A percentile compares a stretch with the other conserved stretches of the same genome.
phyloP scores from a whole-genome alignment of 305 asterid genomes.

The Lippia alba region DNA sequence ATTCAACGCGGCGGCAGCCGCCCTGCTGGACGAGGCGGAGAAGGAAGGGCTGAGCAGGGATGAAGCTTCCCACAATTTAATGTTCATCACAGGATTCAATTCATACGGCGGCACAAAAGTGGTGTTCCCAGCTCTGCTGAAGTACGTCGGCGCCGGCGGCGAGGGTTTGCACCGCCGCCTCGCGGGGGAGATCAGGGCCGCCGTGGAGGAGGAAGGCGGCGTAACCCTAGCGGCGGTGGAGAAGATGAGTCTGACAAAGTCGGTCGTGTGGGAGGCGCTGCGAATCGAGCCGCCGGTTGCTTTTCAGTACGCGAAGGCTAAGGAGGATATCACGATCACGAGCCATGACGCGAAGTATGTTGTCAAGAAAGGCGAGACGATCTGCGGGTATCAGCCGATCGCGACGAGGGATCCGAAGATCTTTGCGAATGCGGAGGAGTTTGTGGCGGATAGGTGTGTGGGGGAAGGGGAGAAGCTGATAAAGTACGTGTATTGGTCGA shows the following conservation, averaged over 20 bases:
- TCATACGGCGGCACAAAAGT: conserved; percentile 60
- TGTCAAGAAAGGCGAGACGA: conserved; percentile 53
- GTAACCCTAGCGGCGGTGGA: conserved; percentile 40
- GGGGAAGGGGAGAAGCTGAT: conserved; percentile 49
- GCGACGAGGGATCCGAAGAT: conserved; percentile 55
- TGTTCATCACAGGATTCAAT: conserved; percentile 53
- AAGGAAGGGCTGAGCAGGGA: conserved; percentile 46
- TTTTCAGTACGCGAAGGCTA: conserved; percentile 54
- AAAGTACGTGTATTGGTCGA: conserved; percentile 56
- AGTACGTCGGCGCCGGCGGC: conserved; percentile 52
- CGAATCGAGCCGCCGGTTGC: conserved; percentile 58
- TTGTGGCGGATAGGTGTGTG: conserved; percentile 46
- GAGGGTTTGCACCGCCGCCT: conserved; percentile 45
- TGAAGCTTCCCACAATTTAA: conserved; percentile 56
- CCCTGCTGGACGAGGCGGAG: conserved; percentile 48
- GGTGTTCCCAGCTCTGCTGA: conserved; percentile 45
- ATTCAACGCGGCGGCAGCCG: conserved; percentile 32
- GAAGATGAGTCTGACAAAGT: conserved; percentile 46
- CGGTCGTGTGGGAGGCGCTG: conserved; percentile 53
- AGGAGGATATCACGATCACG: conserved; percentile 40
- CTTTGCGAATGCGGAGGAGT: conserved; percentile 38
- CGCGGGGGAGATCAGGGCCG: conserved; percentile 41
- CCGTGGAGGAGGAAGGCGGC: conserved; percentile 49
- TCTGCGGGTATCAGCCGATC: conserved; percentile 58
- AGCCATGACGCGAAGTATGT: conserved; percentile 47